Evolutionary conservation across 2,329 filamentous ascomycete species (phyloP).

Genomic region (Aureobasidium melanogenum): DNA sequence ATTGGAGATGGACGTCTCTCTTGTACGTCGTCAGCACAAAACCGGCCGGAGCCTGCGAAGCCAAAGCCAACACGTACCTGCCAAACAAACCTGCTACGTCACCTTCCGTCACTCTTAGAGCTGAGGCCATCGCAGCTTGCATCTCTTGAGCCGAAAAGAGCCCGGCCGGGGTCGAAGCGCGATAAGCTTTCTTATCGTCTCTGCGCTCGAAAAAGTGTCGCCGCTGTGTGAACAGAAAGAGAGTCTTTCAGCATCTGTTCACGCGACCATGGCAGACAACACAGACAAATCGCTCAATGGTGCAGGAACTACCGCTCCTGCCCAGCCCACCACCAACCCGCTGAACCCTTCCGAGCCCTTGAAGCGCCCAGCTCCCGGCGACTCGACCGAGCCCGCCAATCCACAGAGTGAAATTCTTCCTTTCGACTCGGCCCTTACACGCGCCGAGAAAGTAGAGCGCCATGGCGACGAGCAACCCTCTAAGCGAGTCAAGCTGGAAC

Average conservation of each 20-base stretch:
- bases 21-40: background rate
- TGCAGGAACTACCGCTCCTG: background rate
- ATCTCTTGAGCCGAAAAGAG: background rate
- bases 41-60: background rate
- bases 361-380: conserved; percentile 17
- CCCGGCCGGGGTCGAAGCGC: background rate
- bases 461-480: conserved; percentile 27
- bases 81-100: background rate
- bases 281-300: background rate
- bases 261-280: background rate
- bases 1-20: background rate
- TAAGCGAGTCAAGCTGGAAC: conserved; percentile 31
- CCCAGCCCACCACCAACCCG: conserved; percentile 16
- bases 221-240: background rate
- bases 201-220: background rate
- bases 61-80: background rate
- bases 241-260: background rate
- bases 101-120: background rate
- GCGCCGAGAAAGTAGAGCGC: conserved; percentile 32
- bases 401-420: conserved; percentile 26
- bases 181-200: background rate
- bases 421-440: conserved; percentile 30
- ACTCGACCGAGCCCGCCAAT: conserved; percentile 20
- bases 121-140: background rate
- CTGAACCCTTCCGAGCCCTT: conserved; percentile 19